Evolutionary conservation across 192 early-diverging fungal genomes (phyloP), one percentile per base, ranked within the genome.

Genomic region (Helicostylum pulchrum): DNA sequence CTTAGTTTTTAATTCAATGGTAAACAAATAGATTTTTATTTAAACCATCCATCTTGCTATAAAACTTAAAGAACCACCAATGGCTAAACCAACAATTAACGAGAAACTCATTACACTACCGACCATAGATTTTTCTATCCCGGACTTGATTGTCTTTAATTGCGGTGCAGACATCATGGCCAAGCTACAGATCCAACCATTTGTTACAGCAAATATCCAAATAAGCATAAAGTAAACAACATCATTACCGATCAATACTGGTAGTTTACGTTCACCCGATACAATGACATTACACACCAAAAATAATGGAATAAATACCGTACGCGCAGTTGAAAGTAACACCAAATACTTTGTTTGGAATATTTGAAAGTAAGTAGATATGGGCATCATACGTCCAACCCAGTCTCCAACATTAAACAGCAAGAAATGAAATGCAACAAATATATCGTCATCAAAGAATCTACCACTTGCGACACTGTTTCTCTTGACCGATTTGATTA

Each of bases 351-450:
- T 70, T 2, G 68, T 65, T 50, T 80, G 77, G 53, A 78, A 77
- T 26, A 82, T 83, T 1, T 68, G 66, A 32, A 87, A 76, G 14
- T 65, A 80, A 30, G 79, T 71, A 12, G 81, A 44, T 19, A 83
- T 64, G 15, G 79, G 79, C 20, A 84, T 68, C 19, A 70, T 61
- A 21, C 84, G 77, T 34, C 91, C 91, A 6, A 85, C 19, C 82
- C 86, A 90, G 62, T 93, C 91, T 50, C 87, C 89, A 32, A 86
- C 14, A 69, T 88, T 91, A 61, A 79, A 92, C 10, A 81, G 53
- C 57, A 93, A 73, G 61, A 92, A 93, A 52, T 90, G 89, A 47
- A 90, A 74, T 2, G 88, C 81, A 26, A 89, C 82, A 77, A 89
- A 88, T 31, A 85, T 61, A 59, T 82, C 80, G 45, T 80, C 82